Evolutionary conservation across 2,329 filamentous ascomycete species (phyloP).

Genomic region (Pyrenophora graminea): DNA sequence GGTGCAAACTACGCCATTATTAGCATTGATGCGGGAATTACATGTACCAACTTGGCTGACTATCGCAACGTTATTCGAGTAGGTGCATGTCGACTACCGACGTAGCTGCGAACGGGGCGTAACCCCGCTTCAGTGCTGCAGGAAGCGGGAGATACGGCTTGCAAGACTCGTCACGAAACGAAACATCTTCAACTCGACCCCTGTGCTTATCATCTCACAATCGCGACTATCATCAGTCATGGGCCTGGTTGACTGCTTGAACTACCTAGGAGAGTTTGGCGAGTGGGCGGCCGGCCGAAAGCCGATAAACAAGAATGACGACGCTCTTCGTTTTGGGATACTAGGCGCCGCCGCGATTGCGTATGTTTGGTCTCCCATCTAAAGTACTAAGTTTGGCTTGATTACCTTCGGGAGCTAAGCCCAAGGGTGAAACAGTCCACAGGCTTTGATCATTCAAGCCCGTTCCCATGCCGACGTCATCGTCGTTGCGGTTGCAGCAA

Average conservation of each 20-base stretch:
- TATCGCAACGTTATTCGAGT: too few relatives aligned
- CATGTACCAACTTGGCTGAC: too few relatives aligned
- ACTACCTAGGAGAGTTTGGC: constrained; percentile 9
- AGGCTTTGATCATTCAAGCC: constrained; percentile 55
- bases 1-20: too few relatives aligned
- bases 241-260: constrained; percentile 6
- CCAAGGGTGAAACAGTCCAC: constrained; percentile 36
- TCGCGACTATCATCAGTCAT: not conserved
- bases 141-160: too few relatives aligned
- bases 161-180: too few relatives aligned
- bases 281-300: constrained; percentile 14
- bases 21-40: too few relatives aligned
- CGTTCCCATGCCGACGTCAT: constrained; percentile 59
- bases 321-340: constrained; percentile 42
- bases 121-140: too few relatives aligned
- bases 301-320: constrained; percentile 18
- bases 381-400: not conserved
- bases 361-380: constrained; percentile 15
- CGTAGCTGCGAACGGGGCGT: too few relatives aligned
- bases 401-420: not conserved
- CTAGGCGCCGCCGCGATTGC: constrained; percentile 45
- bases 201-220: not conserved
- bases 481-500: constrained; percentile 58
- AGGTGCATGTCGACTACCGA: too few relatives aligned
- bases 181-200: too few relatives aligned